phyloP scores from a whole-genome alignment of 345 rosid genomes.

The Linum lewisii region DNA sequence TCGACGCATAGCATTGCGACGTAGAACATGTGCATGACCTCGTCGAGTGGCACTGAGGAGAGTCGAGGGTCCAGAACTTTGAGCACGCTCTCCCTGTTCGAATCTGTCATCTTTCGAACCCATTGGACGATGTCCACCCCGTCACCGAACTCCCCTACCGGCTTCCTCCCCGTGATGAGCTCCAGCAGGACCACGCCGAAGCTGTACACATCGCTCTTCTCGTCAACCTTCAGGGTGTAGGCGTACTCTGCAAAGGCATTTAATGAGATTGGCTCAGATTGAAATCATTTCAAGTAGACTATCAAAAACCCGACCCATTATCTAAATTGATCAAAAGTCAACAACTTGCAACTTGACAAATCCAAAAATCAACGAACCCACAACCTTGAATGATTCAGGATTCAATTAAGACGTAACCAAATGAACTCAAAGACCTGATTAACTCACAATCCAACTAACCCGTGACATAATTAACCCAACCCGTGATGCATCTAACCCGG shows the following conservation, averaged over 20 bases:
- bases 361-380: too few relatives aligned
- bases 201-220: slow-evolving; percentile 7
- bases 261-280: too few relatives aligned
- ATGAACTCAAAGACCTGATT: too few relatives aligned
- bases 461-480: too few relatives aligned
- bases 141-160: neutral
- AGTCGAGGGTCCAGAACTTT: neutral
- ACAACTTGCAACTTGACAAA: too few relatives aligned
- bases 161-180: neutral
- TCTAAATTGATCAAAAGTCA: too few relatives aligned
- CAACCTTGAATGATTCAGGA: too few relatives aligned
- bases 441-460: too few relatives aligned
- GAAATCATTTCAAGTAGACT: too few relatives aligned
- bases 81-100: neutral
- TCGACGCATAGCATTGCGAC: slow-evolving; percentile 4
- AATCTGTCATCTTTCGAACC: slow-evolving; percentile 1
- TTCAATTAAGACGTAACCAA: too few relatives aligned
- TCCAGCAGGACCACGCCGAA: slow-evolving; percentile 2
- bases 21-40: slow-evolving; percentile 5
- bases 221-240: neutral
- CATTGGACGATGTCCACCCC: slow-evolving; percentile 5
- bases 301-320: too few relatives aligned
- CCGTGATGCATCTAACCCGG: too few relatives aligned
- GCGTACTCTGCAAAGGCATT: neutral
- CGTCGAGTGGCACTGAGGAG: neutral